Conservation (phyloP, 2,329 filamentous ascomycete species). For the Pestalotiopsis sp. region DNA sequence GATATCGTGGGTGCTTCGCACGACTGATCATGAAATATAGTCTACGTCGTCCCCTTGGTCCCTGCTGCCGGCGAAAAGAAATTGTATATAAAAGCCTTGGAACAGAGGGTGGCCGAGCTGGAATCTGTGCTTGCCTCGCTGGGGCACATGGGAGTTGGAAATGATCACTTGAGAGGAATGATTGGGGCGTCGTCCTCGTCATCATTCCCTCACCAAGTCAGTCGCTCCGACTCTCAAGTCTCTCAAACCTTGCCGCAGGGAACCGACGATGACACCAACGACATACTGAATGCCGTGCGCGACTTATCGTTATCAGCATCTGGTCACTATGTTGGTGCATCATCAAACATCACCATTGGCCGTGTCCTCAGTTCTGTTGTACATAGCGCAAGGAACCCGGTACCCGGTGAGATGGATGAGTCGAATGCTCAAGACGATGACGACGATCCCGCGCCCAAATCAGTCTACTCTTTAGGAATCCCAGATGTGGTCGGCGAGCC, state of each 20-base stretch:
- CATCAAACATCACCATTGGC: slow-evolving; percentile 34
- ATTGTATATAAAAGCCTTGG: slow-evolving; percentile 30
- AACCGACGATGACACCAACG: slow-evolving; percentile 29
- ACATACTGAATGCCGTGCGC: slow-evolving; percentile 29
- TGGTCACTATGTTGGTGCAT: slow-evolving; percentile 31
- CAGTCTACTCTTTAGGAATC: slow-evolving; percentile 25
- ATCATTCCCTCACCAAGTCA: slow-evolving; percentile 18
- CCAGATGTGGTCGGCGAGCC: slow-evolving; percentile 28
- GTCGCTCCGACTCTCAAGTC: slow-evolving; percentile 11
- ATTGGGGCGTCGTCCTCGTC: slow-evolving; percentile 16
- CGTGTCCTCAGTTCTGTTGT: slow-evolving; percentile 32
- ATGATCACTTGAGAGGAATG: slow-evolving; percentile 24
- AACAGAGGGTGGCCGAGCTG: slow-evolving; percentile 30
- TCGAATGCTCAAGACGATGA: slow-evolving; percentile 17
- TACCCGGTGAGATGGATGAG: slow-evolving; percentile 19
- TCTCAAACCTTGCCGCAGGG: slow-evolving; percentile 18
- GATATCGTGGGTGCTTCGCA: background rate
- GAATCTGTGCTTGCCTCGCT: slow-evolving; percentile 28
- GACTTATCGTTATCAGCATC: slow-evolving; percentile 32
- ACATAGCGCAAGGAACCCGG: slow-evolving; percentile 25
- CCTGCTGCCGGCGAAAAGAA: slow-evolving; percentile 34
- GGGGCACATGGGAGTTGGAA: slow-evolving; percentile 23
- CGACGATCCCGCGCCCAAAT: slow-evolving; percentile 31
- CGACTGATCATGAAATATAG: slow-evolving; percentile 15
- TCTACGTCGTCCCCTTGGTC: slow-evolving; percentile 33